Base-by-base conservation (phyloP, 176 grass and related monocot species). In the Aegilops bicornis region DNA sequence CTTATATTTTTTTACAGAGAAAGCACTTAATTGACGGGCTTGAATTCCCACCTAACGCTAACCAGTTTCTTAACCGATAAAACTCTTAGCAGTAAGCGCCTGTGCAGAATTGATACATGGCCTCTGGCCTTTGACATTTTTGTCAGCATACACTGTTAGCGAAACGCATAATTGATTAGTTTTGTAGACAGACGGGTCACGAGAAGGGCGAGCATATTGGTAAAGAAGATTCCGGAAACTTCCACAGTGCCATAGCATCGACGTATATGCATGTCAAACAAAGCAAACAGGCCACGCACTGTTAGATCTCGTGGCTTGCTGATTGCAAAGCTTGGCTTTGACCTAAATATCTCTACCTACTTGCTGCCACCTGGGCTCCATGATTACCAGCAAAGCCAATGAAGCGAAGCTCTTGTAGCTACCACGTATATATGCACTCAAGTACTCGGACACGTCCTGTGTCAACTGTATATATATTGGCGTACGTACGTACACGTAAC, bases 361-460 rank as follows among this genome's bases (percentile, higher is more conserved):
- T 25, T 64, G 13, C 48, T 32, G 77, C 77, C 85, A 87, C 85
- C 78, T 80, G 52, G 35, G 10, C 78, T 81, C 54, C 59, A 74
- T 81, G 40, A 81, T 74, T 54, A 81, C 8, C 37, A 48, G 56
- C 56, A 73, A 36, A 43, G 32, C 33, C 23, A 63, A 64, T 56
- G 39, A 81, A 87, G 72, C 68, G 64, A 76, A 37, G 23, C 10
- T 60, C 15, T 42, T 30, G 48, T 10, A 20, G 73, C 70, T 8
- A 76, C 24, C 24, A 76, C 25, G 39, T 43, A 47, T 16, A 13
- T 69, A 27, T 16, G 65, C 24, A 74, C 40, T 24, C 15, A 4
- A 27, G n/a, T 71, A 69, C 29, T 25, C 30, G 39, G 71, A 37
- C 83, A 78, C 27, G 58, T 84, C 19, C 2, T 23, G 12, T 16